Evolutionary conservation across 2,329 filamentous ascomycete genomes (phyloP).

Genomic region (Colletotrichum siamense): DNA sequence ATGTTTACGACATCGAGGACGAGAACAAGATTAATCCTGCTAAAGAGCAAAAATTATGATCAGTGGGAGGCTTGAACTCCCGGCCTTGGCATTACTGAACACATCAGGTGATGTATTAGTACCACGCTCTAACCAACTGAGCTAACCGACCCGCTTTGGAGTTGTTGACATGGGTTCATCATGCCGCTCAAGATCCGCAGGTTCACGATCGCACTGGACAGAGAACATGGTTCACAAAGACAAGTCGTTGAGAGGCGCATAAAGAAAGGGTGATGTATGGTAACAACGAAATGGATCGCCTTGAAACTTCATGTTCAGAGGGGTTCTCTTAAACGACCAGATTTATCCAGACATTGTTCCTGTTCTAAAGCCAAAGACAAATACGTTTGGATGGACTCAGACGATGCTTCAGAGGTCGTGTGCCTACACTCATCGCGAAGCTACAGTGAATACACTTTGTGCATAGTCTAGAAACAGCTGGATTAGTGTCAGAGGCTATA

Average conservation of each 20-base stretch:
- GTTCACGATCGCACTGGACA: not conserved
- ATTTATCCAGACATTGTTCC: not conserved
- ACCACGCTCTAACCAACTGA: slow-evolving; percentile 23
- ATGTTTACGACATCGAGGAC: too few relatives aligned
- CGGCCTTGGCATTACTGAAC: slow-evolving; percentile 19
- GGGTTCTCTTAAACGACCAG: not conserved
- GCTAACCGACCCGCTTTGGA: slow-evolving; percentile 14
- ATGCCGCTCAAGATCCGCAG: not conserved
- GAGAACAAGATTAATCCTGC: fast-evolving
- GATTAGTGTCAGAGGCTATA: not conserved
- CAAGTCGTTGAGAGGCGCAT: not conserved
- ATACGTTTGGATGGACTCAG: not conserved
- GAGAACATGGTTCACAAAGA: not conserved
- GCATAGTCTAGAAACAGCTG: not conserved
- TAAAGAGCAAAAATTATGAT: not conserved
- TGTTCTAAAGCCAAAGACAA: not conserved
- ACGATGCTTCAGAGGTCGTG: not conserved
- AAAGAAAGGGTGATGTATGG: not conserved
- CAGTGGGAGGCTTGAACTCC: slow-evolving; percentile 23
- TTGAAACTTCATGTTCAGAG: not conserved
- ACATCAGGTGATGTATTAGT: slow-evolving; percentile 17
- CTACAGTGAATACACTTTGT: not conserved
- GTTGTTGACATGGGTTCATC: fast-evolving
- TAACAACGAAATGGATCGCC: not conserved
- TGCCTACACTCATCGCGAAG: not conserved